Base-by-base conservation (phyloP, 805 yeast genomes). In the Danielia oregonensis region DNA sequence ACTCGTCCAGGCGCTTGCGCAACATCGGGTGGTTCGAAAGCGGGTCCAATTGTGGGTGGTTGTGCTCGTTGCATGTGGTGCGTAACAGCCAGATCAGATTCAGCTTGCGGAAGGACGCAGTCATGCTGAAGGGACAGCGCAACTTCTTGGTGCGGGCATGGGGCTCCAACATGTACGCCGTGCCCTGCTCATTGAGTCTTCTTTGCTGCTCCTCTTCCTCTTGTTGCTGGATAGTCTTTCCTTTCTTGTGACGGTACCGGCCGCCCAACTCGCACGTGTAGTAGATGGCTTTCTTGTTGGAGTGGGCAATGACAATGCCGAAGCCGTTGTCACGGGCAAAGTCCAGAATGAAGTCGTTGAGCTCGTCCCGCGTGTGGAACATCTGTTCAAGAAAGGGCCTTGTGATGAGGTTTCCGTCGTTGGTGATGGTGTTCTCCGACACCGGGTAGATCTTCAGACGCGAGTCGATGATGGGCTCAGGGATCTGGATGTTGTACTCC, bases 181-280 rank as follows among this genome's bases (percentile, higher is more conserved):
- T 56, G 14, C 59, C 64, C 12, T 51, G 46, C 21, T 53, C 62
- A 12, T 52, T 55, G 26, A 50, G 54, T 26, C 43, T 40, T 3
- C 53, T 30, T 17, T 47, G 40, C n/a, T 43, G 46, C 23, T 34
- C 51, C 29, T 47, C 50, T 32, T 41, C 51, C 32, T 43, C 51
- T 24, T 48, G 43, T 27, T 40, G 42, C 36, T 46, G 52, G 50
- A 40, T 52, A 43, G 36, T 37, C 37, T 51, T 52, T 25, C 49
- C 52, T 39, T 71, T 68, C 49, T 74, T 74, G 46, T 72, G 76
- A 37, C 80, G 59, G 48, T 74, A 74, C 17, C 71, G 59, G 16
- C 80, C 80, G 29, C 80, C 80, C 29, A 74, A 56, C 51, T 74
- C 79, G 51, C 80, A 75, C 7, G 79, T 75, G 52, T 72, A 75